These are phyloP conservation scores for Phytophthora pini DNA, from an alignment of 352 stramenopile genomes.

Conservation along the genomic window DNA sequence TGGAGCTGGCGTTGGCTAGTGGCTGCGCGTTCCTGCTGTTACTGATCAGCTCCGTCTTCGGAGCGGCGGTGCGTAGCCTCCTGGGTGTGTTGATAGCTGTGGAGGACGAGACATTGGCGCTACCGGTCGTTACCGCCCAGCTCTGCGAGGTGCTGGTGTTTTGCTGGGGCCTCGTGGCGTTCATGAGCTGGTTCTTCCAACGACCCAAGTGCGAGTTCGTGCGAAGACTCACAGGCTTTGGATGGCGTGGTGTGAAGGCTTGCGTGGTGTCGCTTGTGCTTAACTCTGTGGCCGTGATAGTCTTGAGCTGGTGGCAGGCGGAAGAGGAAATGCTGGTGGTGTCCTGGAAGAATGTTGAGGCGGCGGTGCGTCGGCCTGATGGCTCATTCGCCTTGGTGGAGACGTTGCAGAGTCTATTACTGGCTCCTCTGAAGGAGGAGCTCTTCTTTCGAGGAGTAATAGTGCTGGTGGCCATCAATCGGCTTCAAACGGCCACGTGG, in stretches of 20 bases:
- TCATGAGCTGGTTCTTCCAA: conserved; percentile 49
- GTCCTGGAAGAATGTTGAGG: conserved; percentile 33
- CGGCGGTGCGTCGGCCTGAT: conserved; percentile 14
- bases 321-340: conserved; percentile 23
- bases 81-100: conserved; percentile 12
- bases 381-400: conserved; percentile 14
- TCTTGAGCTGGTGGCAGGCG: conserved; percentile 16
- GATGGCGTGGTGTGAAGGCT: conserved; percentile 7
- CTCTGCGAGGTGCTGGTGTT: conserved; percentile 30
- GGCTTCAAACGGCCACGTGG: conserved; percentile 25
- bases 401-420: conserved; percentile 40
- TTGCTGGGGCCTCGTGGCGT: conserved; percentile 33
- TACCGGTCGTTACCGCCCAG: conserved; percentile 2
- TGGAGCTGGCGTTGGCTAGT: conserved; percentile 47
- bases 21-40: conserved; percentile 47
- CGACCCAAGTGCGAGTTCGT: conserved; percentile 16
- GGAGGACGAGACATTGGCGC: not conserved
- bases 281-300: conserved; percentile 16
- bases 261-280: conserved; percentile 22
- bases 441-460: conserved; percentile 71
- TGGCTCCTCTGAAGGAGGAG: conserved; percentile 62
- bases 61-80: conserved; percentile 20
- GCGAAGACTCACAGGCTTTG: conserved; percentile 21
- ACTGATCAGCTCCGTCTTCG: conserved; percentile 25
- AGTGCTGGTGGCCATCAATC: conserved; percentile 54